These are phyloP conservation scores for Psilocybe subaeruginosa DNA, from an alignment of 768 basidiomycete genomes.

Conservation along the genomic window DNA sequence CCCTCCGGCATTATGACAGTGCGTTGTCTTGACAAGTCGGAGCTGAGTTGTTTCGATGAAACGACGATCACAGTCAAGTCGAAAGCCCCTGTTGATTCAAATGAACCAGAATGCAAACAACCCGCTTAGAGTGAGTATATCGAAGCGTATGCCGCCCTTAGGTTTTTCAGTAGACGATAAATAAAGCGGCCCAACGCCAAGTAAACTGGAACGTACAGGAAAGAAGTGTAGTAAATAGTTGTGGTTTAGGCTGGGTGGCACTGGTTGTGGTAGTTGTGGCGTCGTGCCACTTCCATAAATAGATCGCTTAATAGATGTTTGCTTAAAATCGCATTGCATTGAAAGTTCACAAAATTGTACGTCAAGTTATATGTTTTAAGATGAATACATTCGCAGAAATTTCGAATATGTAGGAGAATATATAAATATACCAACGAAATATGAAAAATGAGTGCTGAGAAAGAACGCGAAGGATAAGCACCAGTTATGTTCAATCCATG, in stretches of 20 bases:
- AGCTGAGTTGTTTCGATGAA: too few species aligned
- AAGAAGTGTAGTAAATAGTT: not conserved
- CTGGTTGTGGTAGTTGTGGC: not conserved
- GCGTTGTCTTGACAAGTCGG: too few species aligned
- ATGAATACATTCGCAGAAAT: too few species aligned
- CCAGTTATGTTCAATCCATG: too few species aligned
- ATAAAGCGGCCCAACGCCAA: not conserved
- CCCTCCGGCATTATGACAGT: not conserved
- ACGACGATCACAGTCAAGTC: not conserved
- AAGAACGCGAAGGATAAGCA: too few species aligned
- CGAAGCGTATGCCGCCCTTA: not conserved
- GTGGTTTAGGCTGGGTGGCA: not conserved
- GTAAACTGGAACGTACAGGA: not conserved
- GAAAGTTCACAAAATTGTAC: too few species aligned
- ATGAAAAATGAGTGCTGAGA: too few species aligned
- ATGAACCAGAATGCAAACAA: too few species aligned
- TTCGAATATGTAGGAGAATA: too few species aligned
- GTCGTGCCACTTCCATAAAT: conserved; percentile 39
- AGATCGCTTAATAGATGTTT: conserved; percentile 27
- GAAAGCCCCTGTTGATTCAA: not conserved
- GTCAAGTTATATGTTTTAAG: too few species aligned
- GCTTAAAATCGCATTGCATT: not conserved
- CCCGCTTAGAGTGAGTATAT: not conserved
- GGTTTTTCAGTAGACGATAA: not conserved
- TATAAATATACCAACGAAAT: too few species aligned